Evolutionary conservation across 257 asterid species (phyloP), one percentile per base, ranked within the genome.

Genomic region (Rehmannia glutinosa): DNA sequence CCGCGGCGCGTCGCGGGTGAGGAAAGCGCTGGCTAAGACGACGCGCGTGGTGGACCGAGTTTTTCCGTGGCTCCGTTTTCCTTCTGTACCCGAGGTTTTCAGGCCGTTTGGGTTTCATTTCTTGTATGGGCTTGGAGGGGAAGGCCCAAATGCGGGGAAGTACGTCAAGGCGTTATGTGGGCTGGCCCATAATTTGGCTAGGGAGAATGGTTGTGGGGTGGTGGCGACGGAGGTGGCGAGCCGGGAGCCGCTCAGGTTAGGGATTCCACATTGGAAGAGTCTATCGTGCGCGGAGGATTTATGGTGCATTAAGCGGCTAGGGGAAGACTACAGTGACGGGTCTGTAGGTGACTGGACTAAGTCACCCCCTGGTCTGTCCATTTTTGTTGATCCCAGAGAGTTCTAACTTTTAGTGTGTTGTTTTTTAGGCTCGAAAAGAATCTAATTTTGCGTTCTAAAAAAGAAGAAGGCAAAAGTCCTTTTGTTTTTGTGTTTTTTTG

Each of bases 361-460:
- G 74, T 87, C 93, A 30, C 84, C 77, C 16, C 86, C 93, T 62
- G 86, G 83, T 30, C 65, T 47, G 38, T 87, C 95, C 27, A 81
- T 87, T 77, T 90, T 90, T 82, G 95, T 90, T 69, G 97, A 90
- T 82, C 97, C 95, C 5, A 83, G 97, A 64, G 97, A 87, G 75
- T 73, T 90, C 74, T 85, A 74, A 65, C 42, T 32, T 8, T 17
- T 46, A 35, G 32, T 43, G 56, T 20, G 6, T 17, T 23, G 23
- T 35, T 12, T 47, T 24, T 67, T 36, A 25, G 45, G 6, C 42
- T 33, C 9, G 2, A 21, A 36, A n/a, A 24, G 43, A 70, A 58
- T 16, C 39, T 53, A n/a, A 28, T 59, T 23, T 28, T 36, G 50
- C 33, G 3, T 16, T n/a, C n/a, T n/a, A n/a, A n/a, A n/a, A n/a